These are phyloP conservation scores for Nematocida ausubeli DNA, from an alignment of 371 early-diverging fungal genomes.

Conservation along the genomic window DNA sequence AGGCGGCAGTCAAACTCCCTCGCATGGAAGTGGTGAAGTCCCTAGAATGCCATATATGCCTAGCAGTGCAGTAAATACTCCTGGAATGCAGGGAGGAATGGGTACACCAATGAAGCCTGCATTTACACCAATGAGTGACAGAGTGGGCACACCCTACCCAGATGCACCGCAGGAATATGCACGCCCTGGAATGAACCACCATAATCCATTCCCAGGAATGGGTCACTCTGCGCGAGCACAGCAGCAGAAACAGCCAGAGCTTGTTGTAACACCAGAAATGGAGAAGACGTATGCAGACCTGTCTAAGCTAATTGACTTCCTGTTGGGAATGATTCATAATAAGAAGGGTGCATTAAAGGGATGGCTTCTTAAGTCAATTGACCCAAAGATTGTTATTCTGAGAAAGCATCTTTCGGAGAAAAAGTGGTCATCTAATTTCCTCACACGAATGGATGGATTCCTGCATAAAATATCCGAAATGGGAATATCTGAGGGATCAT, in stretches of 20 bases:
- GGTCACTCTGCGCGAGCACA: background rate
- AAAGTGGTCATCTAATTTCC: constrained; percentile 40
- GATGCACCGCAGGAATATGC: background rate
- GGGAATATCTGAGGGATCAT: background rate
- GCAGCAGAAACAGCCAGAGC: background rate
- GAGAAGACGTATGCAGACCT: constrained; percentile 1
- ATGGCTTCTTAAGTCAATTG: constrained; percentile 54
- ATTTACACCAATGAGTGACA: background rate
- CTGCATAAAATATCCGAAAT: constrained; percentile 20
- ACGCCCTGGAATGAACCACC: background rate
- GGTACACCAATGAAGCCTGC: background rate
- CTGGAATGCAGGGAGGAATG: background rate
- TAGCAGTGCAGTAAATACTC: background rate
- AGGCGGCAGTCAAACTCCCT: too few species aligned
- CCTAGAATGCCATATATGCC: background rate
- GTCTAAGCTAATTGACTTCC: constrained; percentile 7
- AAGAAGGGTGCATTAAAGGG: constrained; percentile 47
- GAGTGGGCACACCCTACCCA: background rate
- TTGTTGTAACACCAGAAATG: constrained; percentile 41
- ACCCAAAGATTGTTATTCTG: constrained; percentile 39
- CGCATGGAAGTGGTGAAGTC: background rate
- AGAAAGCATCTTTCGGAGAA: constrained; percentile 21
- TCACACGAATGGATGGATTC: constrained; percentile 21
- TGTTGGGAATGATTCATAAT: constrained; percentile 20
- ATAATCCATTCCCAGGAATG: background rate